Evolutionary conservation across 768 basidiomycete species (phyloP), one percentile per base, ranked within the genome.

Genomic region (Naganishia onofrii): DNA sequence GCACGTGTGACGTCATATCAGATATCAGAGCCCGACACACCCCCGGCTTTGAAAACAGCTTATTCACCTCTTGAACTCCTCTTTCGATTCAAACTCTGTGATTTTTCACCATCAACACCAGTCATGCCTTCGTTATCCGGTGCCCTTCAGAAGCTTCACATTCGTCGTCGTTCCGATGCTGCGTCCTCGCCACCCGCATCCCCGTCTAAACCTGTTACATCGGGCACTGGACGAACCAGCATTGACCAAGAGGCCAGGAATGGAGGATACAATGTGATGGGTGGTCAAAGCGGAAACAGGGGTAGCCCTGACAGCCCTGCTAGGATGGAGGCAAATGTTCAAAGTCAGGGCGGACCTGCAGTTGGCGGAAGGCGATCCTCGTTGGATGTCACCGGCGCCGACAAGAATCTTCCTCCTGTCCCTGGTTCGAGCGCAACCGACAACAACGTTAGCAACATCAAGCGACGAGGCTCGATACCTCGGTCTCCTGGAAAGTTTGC

Each of bases 81-180:
- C 19, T 46, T 48, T n/a, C 53, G 21, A 51, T 26, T 48, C 51
- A n/a, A 44, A 28, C 26, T 29, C 31, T n/a, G 6, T 26, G 28
- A 52, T 31, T 29, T 17, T 36, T 3, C 34, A 60, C 19, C 23
- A 8, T 38, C 21, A 34, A 48, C 51, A 70, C 9, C 48, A n/a
- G 21, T 3, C 60, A 74, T 74, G 73, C 70, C 73, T 19, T 64
- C 58, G 19, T 36, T 74, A 31, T 72, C 73, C 17, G 28, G 42
- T 26, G 69, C 70, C 10, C 68, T 74, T 2, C 44, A 66, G 23
- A 74, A 74, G 54, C 71, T 71, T 15, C 63, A 71, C 15, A 36
- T 74, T 31, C 58, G 71, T 29, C 66, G 70, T 34, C 31, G 54
- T 13, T 66, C 70, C 12, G 56, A 66, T 38, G 60, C 60, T 26